Base-by-base conservation (phyloP, 2,329 filamentous ascomycete species). In the Diaporthe capsici region DNA sequence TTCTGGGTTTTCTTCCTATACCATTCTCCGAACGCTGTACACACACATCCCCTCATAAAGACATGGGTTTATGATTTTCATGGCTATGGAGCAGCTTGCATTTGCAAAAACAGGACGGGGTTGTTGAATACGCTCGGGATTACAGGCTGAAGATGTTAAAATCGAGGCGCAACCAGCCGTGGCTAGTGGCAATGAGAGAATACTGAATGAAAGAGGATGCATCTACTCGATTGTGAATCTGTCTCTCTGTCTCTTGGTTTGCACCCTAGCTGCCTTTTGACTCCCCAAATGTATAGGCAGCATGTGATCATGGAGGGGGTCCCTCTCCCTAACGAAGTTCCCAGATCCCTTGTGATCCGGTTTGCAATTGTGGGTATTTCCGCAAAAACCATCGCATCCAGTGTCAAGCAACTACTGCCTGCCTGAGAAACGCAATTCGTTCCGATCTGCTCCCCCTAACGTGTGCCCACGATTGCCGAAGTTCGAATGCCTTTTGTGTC, bases 41-140 rank as follows among this genome's bases (percentile, higher is more conserved):
- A 65, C 47, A 72, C 12, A 34, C 34, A 31, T 31, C 57, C 55
- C 47, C 55, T 44, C 34, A 25, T 42, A 58, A 71, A 53, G 74
- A 71, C 55, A 67, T 34, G 49, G 75, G 73, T 55, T 75, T 39
- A 75, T 63, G 73, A 76, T 70, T 70, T 75, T 63, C 47, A 75
- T 57, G 75, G 75, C 57, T 22, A 44, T 47, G 67, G 75, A 47
- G 68, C n/a, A 72, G 68, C 34, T 63, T 65, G 68, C 44, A 72
- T 42, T 72, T 42, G 39, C 65, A 39, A 53, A 53, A 65, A 42
- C 65, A 42, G 65, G 22, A 68, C 47, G 34, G 65, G 31, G 47
- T 53, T 25, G 65, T 51, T 70, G 49, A 55, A 70, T 25, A 53
- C 65, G 68, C 12, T 44, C n/a, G 51, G 9, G 4, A 39, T 53